Percentiles rank a stretch among this genome's conserved stretches.
Conservation (phyloP, 2,329 filamentous ascomycete species). For the Scedosporium aurantiacum region DNA sequence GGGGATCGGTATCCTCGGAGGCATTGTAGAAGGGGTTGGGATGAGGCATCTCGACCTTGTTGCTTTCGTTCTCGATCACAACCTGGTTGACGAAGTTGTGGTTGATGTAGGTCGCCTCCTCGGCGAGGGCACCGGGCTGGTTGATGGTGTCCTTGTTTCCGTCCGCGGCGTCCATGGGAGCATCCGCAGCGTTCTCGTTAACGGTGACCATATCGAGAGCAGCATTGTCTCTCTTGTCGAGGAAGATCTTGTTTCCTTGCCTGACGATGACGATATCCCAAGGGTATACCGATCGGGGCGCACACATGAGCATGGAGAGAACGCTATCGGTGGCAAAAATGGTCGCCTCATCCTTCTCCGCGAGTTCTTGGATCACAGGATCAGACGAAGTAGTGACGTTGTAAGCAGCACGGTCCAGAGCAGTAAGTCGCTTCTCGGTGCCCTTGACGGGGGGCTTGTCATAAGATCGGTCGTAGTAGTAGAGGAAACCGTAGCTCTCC, state of each 20-base stretch:
- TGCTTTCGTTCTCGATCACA: slow-evolving; percentile 66
- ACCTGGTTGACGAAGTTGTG: slow-evolving; percentile 98
- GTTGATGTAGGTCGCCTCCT: slow-evolving; percentile 99
- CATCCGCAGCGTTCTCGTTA: slow-evolving; percentile 96
- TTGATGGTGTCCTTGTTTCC: slow-evolving; percentile 92
- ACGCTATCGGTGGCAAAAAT: slow-evolving; percentile 97
- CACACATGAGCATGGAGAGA: slow-evolving; percentile 98
- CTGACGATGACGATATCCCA: slow-evolving; percentile 95
- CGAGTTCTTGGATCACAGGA: slow-evolving; percentile 91
- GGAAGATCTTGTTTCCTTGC: slow-evolving; percentile 93
- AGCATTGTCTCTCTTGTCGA: slow-evolving; percentile 95
- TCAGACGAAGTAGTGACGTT: slow-evolving; percentile 96
- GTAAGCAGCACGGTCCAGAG: slow-evolving; percentile 90
- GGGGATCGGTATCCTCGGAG: slow-evolving; percentile 81
- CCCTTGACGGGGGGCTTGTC: slow-evolving; percentile 90
- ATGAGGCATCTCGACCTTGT: slow-evolving; percentile 74
- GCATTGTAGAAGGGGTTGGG: slow-evolving; percentile 97
- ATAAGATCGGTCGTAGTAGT: slow-evolving; percentile 94
- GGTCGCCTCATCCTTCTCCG: slow-evolving; percentile 89
- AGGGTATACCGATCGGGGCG: slow-evolving; percentile 89
- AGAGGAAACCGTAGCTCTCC: slow-evolving; percentile 91
- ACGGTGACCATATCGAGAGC: slow-evolving; percentile 95
- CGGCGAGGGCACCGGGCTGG: slow-evolving; percentile 81
- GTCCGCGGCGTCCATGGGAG: slow-evolving; percentile 81
- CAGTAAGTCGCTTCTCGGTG: slow-evolving; percentile 74